Evolutionary conservation across 495 filamentous ascomycete species (phyloP), one percentile per base, ranked within the genome.

Genomic region (Penicillium alfredii): DNA sequence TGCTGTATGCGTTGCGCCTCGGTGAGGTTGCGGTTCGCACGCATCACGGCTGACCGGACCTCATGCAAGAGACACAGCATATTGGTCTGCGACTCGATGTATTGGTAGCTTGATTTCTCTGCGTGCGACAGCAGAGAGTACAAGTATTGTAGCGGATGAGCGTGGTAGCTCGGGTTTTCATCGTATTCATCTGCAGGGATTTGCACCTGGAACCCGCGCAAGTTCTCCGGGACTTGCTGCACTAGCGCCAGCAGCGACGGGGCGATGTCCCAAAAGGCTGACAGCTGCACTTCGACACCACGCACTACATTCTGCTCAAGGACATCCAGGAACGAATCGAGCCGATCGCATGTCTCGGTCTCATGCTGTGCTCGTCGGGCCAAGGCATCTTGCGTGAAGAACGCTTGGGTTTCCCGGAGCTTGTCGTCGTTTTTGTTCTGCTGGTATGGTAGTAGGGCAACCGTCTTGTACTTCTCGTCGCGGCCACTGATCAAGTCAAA

Each of bases 261-360:
- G 0, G 88, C 92, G 45, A 97, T 94, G 51, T 98, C 93, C 92
- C 92, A 98, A 64, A 96, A 98, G 3, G 88, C 88, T 10, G 78
- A 84, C 0, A 95, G 73, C 57, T 96, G 93, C 19, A 84, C 73
- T 55, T 96, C 90, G 10, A 97, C 86, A 3, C 89, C 92, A 3
- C 88, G 80, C 3, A 77, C 74, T 15, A 93, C 87, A 35, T 90
- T 92, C 51, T 78, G 73, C 58, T 95, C 88, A 18, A 96, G 80
- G 11, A 90, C 77, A 20, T 76, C 72, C 36, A 85, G 66, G 58
- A 97, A 94, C 14, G 84, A 79, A 38, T 86, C 77, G 14, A 81
- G 79, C 8, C 92, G 82, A 32, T 73, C 62, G 10, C 86, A 67
- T 2, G 76, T 72, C 23, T 82, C 79, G 15, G 75, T 69, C 47